Percentiles rank a stretch among this genome's conserved stretches.
phyloP scores from a whole-genome alignment of 2,329 filamentous ascomycete genomes.

The Aureobasidium subglaciale region DNA sequence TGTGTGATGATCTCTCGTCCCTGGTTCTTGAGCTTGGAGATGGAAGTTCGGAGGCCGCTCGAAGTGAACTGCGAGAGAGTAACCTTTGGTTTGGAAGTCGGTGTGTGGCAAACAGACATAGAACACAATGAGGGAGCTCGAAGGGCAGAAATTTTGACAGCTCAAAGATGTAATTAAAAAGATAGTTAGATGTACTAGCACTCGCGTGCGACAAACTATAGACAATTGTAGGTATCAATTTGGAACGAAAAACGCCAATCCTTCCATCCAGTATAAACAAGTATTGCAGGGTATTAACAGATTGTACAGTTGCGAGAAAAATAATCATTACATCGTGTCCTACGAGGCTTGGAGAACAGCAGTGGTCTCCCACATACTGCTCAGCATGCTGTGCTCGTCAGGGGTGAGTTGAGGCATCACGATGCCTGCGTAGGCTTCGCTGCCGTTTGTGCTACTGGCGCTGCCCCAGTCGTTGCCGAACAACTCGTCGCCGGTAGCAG shows the following conservation, averaged over 20 bases:
- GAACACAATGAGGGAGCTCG: no score
- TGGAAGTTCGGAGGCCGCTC: no score
- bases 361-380: slow-evolving; percentile 6
- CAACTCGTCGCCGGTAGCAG: slow-evolving; percentile 47
- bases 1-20: no score
- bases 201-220: background rate
- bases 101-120: no score
- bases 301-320: background rate
- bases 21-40: no score
- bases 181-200: background rate
- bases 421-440: slow-evolving; percentile 24
- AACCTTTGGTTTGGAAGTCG: no score
- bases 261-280: background rate
- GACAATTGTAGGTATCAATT: background rate
- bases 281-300: background rate
- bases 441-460: slow-evolving; percentile 17
- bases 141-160: no score
- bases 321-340: background rate
- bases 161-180: background rate
- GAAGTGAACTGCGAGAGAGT: no score
- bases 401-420: slow-evolving; percentile 23
- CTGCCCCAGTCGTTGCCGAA: slow-evolving; percentile 24
- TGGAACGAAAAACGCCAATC: background rate
- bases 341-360: background rate
- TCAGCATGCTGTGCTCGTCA: slow-evolving; percentile 18